Base-by-base conservation (phyloP, 108 stramenopile genomes). In the Schizochytrium sp. region DNA sequence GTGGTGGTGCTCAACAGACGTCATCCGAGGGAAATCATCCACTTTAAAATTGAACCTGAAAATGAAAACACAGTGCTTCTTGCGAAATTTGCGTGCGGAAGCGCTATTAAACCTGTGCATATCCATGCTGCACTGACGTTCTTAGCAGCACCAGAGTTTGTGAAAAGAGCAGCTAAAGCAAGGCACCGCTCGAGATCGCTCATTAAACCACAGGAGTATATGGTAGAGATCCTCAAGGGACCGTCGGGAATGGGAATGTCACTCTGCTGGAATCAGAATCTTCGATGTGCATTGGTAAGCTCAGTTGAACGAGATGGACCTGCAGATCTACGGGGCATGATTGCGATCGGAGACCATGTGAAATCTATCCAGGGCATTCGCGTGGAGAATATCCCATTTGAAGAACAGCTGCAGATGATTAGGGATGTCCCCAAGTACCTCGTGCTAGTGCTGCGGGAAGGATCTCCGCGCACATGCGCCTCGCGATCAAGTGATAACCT, bases 381-480 rank as follows among this genome's bases (percentile, higher is more conserved):
- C 3, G 64, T 69, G 42, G 64, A 69, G 42, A 69, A 69, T 38
- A 69, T 69, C 28, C 28, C 64, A 38, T 69, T 69, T 69, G 19
- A 7, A 38, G 64, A 69, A 44, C 64, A 69, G 28, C 64, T 69
- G 42, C 64, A 38, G 2, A 69, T 69, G 64, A 69, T 69, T 44
- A 38, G 64, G 42, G 64, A 69, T 15, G 64, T 38, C 42, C 64
- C 64, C 12, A 69, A 69, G 64, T 69, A 69, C 64, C 64, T 69
- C 64, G 15, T 69, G 12, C 64, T 69, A 38, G 15, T 69, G 12
- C 15, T 69, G 8, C 12, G 64, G 42, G 12, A 69, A 44, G 64
- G 64, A 69, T 15, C 15, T 7, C 64, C 64, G 64, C 64, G 64
- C 28, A 38, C 44, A 0, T 5, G 44, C 28, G 42, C 44, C 28